Evolutionary conservation across 768 basidiomycete genomes (phyloP), one percentile per base, ranked within the genome.

Genomic region (Guyanaporus albipodus): DNA sequence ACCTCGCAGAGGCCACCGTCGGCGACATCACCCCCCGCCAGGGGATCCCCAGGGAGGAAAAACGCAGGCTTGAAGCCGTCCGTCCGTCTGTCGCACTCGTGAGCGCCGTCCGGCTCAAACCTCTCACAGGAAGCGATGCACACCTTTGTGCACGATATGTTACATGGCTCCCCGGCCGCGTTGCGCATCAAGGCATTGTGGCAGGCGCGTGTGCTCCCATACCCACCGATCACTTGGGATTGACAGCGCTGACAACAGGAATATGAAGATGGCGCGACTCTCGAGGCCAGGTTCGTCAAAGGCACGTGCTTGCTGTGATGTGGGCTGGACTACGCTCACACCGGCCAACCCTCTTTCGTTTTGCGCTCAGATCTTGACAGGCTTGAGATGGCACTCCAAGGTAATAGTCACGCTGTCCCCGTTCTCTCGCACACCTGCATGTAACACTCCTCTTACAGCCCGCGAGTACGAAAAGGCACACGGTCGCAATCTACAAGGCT

Each of bases 1-100:
- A 99, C 67, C 78, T 99, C 12, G 94, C 94, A 6, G 95, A 99
- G 66, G 95, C 95, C 38, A 36, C 31, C 83, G 95, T 97, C 6
- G 95, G 95, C 5, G 95, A 98, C 60, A 97, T 98, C 48, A 77
- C 92, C 0, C 95, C 95, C 0, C 75, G 82, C 18, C 93, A 97
- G 62, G 86, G 88, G 1, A 85, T 99, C 12, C 67, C 87, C 0
- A 88, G 90, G 57, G 73, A 74, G 2, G 85, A 90, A 60, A 99
- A 99, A 68, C 75, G 73, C 32, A 71, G 77, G 8, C 73, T 90
- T 11, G 92, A 95, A 72, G 72, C 75, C 29, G 89, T 85, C 27
- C 23, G 78, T 45, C 22, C 24, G 6, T 12, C n/a, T 22, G 10
- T 3, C 8, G 10, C 5, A n/a, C 10, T 10, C 12, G 21, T 27